A percentile compares a stretch with the other conserved stretches of the same genome.
These are phyloP conservation scores for Parasarocladium wereldwijsianum DNA, from an alignment of 2,329 filamentous ascomycete species.

Conservation along the genomic window DNA sequence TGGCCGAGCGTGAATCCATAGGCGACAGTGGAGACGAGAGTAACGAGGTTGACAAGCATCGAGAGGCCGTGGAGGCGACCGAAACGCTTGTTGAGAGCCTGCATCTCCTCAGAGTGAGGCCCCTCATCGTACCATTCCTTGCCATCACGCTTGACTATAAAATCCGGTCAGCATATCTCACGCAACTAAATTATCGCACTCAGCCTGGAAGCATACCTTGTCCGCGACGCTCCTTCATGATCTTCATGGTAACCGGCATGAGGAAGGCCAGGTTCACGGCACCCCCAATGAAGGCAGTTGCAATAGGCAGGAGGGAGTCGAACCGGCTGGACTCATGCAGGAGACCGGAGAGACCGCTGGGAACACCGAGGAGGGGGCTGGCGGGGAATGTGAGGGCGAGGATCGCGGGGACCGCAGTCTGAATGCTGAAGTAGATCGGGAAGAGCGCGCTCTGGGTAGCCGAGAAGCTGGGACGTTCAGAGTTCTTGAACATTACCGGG, in stretches of 20 bases:
- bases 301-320: slow-evolving; percentile 53
- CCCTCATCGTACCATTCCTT: slow-evolving; percentile 71
- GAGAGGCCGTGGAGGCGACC: slow-evolving; percentile 68
- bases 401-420: slow-evolving; percentile 58
- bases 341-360: slow-evolving; percentile 37
- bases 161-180: too few relatives aligned
- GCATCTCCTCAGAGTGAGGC: slow-evolving; percentile 77
- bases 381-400: slow-evolving; percentile 71
- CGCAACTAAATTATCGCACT: slow-evolving; percentile 11
- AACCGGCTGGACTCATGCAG: slow-evolving; percentile 45
- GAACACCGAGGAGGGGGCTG: slow-evolving; percentile 30
- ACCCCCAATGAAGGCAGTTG: slow-evolving; percentile 54
- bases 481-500: slow-evolving; percentile 59
- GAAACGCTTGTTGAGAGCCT: slow-evolving; percentile 64
- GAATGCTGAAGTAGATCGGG: slow-evolving; percentile 77
- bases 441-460: slow-evolving; percentile 69
- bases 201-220: slow-evolving; percentile 46
- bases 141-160: slow-evolving; percentile 65
- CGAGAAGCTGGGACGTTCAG: slow-evolving; percentile 69
- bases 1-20: slow-evolving; percentile 67
- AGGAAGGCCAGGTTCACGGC: slow-evolving; percentile 56
- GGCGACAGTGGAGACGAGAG: slow-evolving; percentile 52
- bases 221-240: slow-evolving; percentile 61
- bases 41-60: slow-evolving; percentile 61
- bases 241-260: slow-evolving; percentile 58